phyloP scores from a whole-genome alignment of 768 basidiomycete species.

The Tulasnella sp. region DNA sequence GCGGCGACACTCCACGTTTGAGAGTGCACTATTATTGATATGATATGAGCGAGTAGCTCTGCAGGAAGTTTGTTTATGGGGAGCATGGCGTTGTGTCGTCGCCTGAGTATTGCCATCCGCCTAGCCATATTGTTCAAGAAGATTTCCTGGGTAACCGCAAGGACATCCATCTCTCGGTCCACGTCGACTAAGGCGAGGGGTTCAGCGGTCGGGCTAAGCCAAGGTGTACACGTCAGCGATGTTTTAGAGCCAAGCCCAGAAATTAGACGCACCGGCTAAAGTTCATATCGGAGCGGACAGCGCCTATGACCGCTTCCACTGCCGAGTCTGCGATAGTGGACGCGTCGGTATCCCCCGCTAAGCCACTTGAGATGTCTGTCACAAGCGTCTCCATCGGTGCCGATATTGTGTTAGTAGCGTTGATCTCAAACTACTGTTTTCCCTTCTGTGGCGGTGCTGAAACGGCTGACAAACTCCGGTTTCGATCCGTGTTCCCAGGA shows the following conservation, averaged over 20 bases:
- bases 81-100: slow-evolving; percentile 6
- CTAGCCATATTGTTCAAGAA: background rate
- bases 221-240: background rate
- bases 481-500: background rate
- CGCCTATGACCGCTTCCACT: background rate
- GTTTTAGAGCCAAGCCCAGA: background rate
- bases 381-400: background rate
- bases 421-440: background rate
- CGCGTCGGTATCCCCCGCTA: background rate
- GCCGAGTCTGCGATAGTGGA: background rate
- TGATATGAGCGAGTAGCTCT: background rate
- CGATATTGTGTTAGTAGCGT: background rate
- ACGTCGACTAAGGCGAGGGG: background rate
- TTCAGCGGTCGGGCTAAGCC: background rate
- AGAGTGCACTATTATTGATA: background rate
- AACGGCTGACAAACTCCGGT: background rate
- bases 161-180: background rate
- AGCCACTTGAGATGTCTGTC: background rate
- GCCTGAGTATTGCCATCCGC: background rate
- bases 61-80: slow-evolving; percentile 4
- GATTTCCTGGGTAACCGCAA: background rate
- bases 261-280: background rate
- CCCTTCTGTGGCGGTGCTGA: background rate
- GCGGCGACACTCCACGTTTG: background rate
- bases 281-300: background rate